These are phyloP conservation scores for Abortiporus biennis DNA, from an alignment of 1,284 basidiomycete genomes.

Conservation along the genomic window DNA sequence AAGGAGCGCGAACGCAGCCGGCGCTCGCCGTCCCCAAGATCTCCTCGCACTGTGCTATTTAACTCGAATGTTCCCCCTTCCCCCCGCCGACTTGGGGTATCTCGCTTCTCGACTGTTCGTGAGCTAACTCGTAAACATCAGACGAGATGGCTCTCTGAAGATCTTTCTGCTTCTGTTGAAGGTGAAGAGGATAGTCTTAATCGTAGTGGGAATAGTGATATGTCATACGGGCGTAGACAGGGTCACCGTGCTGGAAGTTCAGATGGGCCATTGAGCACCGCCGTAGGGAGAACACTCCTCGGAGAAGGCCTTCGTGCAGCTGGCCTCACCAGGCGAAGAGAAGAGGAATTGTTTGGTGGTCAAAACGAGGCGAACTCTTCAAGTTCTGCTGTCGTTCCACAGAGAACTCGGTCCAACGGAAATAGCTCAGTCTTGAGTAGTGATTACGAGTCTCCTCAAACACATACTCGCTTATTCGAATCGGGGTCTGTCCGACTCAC, in stretches of 20 bases:
- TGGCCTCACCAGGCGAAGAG: conserved; percentile 43
- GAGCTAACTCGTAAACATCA: conserved; percentile 42
- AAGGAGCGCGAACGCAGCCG: conserved; percentile 5
- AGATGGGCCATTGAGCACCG: conserved; percentile 47
- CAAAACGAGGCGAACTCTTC: conserved; percentile 6
- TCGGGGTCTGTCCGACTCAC: not conserved
- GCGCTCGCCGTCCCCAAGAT: conserved; percentile 6
- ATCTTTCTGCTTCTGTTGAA: conserved; percentile 24
- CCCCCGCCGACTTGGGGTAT: conserved; percentile 26
- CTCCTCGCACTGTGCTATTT: not conserved
- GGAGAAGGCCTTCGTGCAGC: conserved; percentile 70
- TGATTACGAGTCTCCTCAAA: conserved; percentile 1
- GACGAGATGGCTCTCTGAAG: conserved; percentile 42
- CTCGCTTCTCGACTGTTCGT: conserved; percentile 38
- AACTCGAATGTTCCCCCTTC: conserved; percentile 15
- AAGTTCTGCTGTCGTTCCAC: conserved; percentile 2
- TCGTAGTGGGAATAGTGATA: conserved; percentile 15
- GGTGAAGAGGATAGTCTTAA: conserved; percentile 22
- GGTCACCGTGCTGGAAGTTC: conserved; percentile 55
- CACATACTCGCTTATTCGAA: not conserved
- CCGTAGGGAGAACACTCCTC: conserved; percentile 46
- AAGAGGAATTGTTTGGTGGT: conserved; percentile 34
- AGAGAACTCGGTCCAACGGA: conserved; percentile 5
- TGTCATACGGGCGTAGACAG: conserved; percentile 34
- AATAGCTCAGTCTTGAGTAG: not conserved